Conservation (phyloP, 2,329 filamentous ascomycete species). For the Apiospora malaysiana region DNA sequence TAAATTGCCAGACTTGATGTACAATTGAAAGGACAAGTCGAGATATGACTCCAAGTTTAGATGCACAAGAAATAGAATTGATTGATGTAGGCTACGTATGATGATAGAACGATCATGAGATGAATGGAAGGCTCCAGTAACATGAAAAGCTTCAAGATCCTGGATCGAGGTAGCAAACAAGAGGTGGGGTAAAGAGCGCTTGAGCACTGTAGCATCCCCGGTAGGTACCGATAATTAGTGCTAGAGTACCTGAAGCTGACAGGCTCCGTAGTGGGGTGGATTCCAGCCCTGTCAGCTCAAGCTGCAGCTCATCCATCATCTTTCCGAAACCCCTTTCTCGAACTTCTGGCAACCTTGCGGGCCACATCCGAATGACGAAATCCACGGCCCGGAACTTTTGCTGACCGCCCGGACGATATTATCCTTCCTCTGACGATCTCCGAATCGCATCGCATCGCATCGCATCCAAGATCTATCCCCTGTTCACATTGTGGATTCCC, state of each 20-base stretch:
- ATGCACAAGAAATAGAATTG: not conserved
- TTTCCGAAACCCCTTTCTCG: not conserved
- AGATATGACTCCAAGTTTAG: not conserved
- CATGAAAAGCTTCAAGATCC: not conserved
- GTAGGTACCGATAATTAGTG: not conserved
- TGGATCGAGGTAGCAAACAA: not conserved
- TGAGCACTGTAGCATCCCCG: not conserved
- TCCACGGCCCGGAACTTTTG: not conserved
- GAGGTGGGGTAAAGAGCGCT: not conserved
- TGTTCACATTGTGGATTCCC: not conserved
- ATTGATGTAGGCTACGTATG: not conserved
- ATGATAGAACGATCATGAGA: slow-evolving; percentile 4
- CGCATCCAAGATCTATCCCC: not conserved
- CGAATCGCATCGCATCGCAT: not conserved
- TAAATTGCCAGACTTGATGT: not conserved
- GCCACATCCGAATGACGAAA: slow-evolving; percentile 15
- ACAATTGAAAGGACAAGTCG: not conserved
- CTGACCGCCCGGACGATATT: not conserved
- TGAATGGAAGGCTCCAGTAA: slow-evolving; percentile 1
- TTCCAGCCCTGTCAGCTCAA: too few relatives aligned
- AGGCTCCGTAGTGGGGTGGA: too few relatives aligned
- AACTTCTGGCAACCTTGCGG: not conserved
- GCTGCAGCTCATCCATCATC: slow-evolving; percentile 2
- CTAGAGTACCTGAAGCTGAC: too few relatives aligned
- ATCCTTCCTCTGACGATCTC: not conserved